Base-by-base conservation (phyloP, 352 stramenopile genomes). In the Globisporangium nagaii region DNA sequence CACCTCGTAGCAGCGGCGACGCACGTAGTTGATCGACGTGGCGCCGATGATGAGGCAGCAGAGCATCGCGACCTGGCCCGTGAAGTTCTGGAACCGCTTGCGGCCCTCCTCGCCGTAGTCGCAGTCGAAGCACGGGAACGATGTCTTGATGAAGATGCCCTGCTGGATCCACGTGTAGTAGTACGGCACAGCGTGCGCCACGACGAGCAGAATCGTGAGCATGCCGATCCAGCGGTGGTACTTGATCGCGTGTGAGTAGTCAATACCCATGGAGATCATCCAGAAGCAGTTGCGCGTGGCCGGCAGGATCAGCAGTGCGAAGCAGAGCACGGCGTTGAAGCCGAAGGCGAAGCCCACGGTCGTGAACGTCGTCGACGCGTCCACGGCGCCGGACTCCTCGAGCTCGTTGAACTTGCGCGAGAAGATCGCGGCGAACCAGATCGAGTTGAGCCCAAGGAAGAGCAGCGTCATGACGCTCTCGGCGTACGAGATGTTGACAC, bases 171-270 rank as follows among this genome's bases (percentile, higher is more conserved):
- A 95, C 35, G 42, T 54, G 30, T 82, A 76, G 66, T 90, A 89
- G 70, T 91, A 93, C 22, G 79, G 74, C 9, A 87, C 53, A 4
- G 76, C 73, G 60, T 95, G 85, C 0, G 73, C 51, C 40, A 77
- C 59, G 31, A 90, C 76, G 55, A 82, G 70, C 8, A 75, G 59
- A 48, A 92, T 75, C 1, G 84, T 86, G 40, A 89, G 67, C 53
- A 83, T 74, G 35, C 83, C 84, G 35, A 95, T 86, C 81, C 78
- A 91, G 40, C 85, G 83, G 66, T 95, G 85, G 66, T 93, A 93
- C 70, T 91, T 92, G 67, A 95, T 90, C 22, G 63, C 65, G 56
- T 91, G 79, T 40, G 84, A 88, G 75, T 93, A 95, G 68, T 92
- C 80, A 43, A 95, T 83, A 17, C 83, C 82, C 56, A 90, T 79